Evolutionary conservation across 106 monocot species (phyloP), one percentile per base, ranked within the genome.

Genomic region (Dendrobium catenatum): DNA sequence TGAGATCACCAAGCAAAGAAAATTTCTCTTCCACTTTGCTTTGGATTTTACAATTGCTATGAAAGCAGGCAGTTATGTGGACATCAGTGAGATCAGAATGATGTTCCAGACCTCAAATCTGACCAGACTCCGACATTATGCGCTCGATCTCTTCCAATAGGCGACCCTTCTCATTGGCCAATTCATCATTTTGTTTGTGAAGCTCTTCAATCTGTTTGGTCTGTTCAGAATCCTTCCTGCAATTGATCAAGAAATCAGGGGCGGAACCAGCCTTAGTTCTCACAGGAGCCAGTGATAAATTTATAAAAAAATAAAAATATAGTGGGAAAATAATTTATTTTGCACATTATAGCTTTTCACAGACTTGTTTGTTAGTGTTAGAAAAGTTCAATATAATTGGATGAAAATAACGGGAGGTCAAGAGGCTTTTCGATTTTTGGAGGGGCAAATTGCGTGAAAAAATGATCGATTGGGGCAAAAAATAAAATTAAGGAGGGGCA

Each of bases 161-260:
- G 17, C 87, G 80, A 59, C 78, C 80, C 80, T 89, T 87, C 43
- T 89, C 87, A 1, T 78, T 84, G 18, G 26, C 72, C 78, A 89
- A 55, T 7, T 89, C 86, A 40, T 89, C 85, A 8, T 86, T 89
- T 64, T 89, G 77, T 72, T 89, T 86, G 29, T 89, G 85, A 73
- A 89, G 86, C 44, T 87, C 87, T 47, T 89, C 89, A 0, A 89
- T 87, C 56, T 87, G 86, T 67, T 86, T 89, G 68, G 89, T 89
- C 78, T 87, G 85, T 24, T 89, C 89, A 42, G 89, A 89, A 79
- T 89, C 86, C 73, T 89, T 89, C 85, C 89, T 89, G 85, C 68
- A 86, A 84, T 51, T 55, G 10, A 47, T 4, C 31, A 75, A 1
- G 0, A n/a, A 9, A 55, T 78, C 64, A 22, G 31, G 31, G 31